These are phyloP conservation scores for Aspergillus sp. DNA, from an alignment of 2,329 filamentous ascomycete species.

Conservation along the genomic window DNA sequence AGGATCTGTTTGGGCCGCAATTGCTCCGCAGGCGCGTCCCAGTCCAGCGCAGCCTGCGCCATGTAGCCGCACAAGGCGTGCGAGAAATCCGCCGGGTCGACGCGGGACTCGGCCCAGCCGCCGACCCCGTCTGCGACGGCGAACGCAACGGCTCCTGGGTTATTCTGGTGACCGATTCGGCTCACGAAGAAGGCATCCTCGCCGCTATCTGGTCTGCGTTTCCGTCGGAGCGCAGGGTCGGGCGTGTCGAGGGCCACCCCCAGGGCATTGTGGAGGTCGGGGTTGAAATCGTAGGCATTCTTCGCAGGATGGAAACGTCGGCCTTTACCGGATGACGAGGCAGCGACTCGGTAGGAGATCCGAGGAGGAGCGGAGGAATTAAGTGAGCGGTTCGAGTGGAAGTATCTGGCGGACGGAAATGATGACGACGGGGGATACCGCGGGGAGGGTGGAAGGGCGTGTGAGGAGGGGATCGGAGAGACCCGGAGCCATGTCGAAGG, in stretches of 20 bases:
- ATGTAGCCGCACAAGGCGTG: slow-evolving; percentile 93
- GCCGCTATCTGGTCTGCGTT: slow-evolving; percentile 71
- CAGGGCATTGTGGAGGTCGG: slow-evolving; percentile 37
- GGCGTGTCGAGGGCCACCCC: slow-evolving; percentile 33
- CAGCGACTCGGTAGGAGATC: slow-evolving; percentile 68
- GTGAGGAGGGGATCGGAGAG: slow-evolving; percentile 7
- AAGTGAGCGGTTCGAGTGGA: slow-evolving; percentile 29
- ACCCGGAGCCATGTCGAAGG: slow-evolving; percentile 10
- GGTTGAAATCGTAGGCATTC: slow-evolving; percentile 72
- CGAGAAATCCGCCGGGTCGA: slow-evolving; percentile 93
- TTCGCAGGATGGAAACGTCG: slow-evolving; percentile 65
- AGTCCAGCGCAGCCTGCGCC: slow-evolving; percentile 69
- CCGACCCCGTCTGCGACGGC: slow-evolving; percentile 94
- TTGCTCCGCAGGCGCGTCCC: slow-evolving; percentile 40
- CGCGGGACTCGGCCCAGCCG: slow-evolving; percentile 87
- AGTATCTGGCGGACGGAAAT: slow-evolving; percentile 16
- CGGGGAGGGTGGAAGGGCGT: not conserved
- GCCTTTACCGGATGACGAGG: slow-evolving; percentile 73
- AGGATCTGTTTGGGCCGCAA: slow-evolving; percentile 68
- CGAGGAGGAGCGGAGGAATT: slow-evolving; percentile 28
- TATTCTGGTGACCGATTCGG: slow-evolving; percentile 64
- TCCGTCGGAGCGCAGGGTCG: slow-evolving; percentile 57
- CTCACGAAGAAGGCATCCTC: slow-evolving; percentile 96
- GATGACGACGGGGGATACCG: not conserved
- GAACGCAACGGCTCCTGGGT: slow-evolving; percentile 62